Conservation (phyloP, 352 stramenopile species). For the Pythium graminicola region DNA sequence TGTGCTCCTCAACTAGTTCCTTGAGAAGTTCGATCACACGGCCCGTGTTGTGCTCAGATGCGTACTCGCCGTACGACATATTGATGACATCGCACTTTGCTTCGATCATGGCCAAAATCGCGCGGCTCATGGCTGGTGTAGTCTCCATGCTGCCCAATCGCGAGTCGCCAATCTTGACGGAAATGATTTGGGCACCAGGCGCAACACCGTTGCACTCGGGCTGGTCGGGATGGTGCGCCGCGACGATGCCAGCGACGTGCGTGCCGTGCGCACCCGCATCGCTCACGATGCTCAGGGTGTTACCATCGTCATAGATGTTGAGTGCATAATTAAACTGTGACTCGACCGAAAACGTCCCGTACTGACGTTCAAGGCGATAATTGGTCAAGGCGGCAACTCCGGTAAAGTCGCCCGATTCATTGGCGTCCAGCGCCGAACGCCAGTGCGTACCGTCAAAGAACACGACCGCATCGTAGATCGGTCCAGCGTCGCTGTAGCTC, state of each 20-base stretch:
- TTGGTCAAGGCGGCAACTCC: slow-evolving; percentile 58
- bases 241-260: slow-evolving; percentile 94
- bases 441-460: slow-evolving; percentile 80
- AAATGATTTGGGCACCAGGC: slow-evolving; percentile 89
- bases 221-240: slow-evolving; percentile 82
- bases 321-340: slow-evolving; percentile 93
- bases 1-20: slow-evolving; percentile 89
- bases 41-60: slow-evolving; percentile 80
- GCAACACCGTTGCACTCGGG: slow-evolving; percentile 90
- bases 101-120: slow-evolving; percentile 85
- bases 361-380: slow-evolving; percentile 71
- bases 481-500: slow-evolving; percentile 85
- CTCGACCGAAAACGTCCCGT: slow-evolving; percentile 83
- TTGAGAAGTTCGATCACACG: slow-evolving; percentile 85
- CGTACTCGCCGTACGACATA: slow-evolving; percentile 96
- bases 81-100: slow-evolving; percentile 93
- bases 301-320: slow-evolving; percentile 93
- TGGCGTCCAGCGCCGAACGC: slow-evolving; percentile 83
- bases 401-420: slow-evolving; percentile 80
- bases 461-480: slow-evolving; percentile 91
- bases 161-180: slow-evolving; percentile 94
- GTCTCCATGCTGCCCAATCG: slow-evolving; percentile 95
- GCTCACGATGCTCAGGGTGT: slow-evolving; percentile 89
- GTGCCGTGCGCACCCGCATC: slow-evolving; percentile 93
- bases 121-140: slow-evolving; percentile 78